Conservation (phyloP, 73 alveolate genomes). For the Effrenium voratum region DNA sequence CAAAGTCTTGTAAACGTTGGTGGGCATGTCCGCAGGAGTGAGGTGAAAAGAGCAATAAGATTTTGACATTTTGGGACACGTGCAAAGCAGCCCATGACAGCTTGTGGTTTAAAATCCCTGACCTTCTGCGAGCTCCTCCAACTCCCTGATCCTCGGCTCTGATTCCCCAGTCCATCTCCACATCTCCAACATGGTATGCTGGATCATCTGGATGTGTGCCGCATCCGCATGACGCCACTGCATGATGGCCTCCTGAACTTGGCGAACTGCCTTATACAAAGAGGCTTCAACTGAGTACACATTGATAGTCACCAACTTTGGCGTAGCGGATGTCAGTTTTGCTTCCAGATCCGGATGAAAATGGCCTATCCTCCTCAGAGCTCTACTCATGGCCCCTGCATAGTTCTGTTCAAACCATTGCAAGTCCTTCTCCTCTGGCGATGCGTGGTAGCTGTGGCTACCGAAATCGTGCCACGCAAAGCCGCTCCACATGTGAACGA, state of each 20-base stretch:
- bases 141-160: neutral
- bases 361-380: neutral
- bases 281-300: neutral
- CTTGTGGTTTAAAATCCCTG: too few relatives aligned
- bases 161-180: neutral
- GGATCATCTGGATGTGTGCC: neutral
- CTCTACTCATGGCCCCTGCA: neutral
- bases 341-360: neutral
- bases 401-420: neutral
- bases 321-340: neutral
- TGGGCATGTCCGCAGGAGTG: too few relatives aligned
- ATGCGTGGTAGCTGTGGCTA: neutral
- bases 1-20: conserved; percentile 17
- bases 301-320: neutral
- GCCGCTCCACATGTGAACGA: neutral
- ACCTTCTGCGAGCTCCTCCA: neutral
- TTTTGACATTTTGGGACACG: too few relatives aligned
- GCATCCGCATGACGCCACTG: neutral
- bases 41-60: too few relatives aligned
- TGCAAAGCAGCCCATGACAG: too few relatives aligned
- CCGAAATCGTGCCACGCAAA: neutral
- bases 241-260: neutral
- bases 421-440: neutral
- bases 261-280: neutral
- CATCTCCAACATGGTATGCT: neutral